phyloP scores from a whole-genome alignment of 345 rosid species.

The Lepidium sativum region DNA sequence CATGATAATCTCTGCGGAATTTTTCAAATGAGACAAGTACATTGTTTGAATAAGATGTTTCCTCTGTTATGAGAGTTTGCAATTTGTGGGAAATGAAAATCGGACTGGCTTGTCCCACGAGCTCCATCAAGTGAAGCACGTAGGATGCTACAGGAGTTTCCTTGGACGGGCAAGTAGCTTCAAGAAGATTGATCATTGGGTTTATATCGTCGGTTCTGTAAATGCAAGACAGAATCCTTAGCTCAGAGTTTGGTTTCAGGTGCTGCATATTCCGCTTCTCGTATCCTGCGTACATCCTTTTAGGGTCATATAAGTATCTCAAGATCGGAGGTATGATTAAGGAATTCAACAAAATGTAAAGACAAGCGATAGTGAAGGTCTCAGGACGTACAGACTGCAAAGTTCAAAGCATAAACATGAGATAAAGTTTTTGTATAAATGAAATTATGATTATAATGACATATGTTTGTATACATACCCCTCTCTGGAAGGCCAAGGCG shows the following conservation, averaged over 20 bases:
- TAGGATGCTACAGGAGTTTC: constrained; percentile 34
- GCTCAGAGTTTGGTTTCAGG: constrained; percentile 24
- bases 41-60: constrained; percentile 29
- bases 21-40: constrained; percentile 29
- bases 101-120: constrained; percentile 40
- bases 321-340: constrained; percentile 35
- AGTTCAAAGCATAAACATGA: constrained; percentile 1
- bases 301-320: constrained; percentile 36
- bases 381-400: constrained; percentile 25
- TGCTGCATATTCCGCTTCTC: constrained; percentile 34
- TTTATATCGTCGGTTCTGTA: constrained; percentile 36
- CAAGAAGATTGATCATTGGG: constrained; percentile 29
- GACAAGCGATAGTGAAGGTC: constrained; percentile 21
- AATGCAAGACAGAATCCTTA: constrained; percentile 40
- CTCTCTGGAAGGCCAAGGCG: constrained; percentile 7
- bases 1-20: constrained; percentile 17
- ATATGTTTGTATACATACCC: constrained; percentile 20
- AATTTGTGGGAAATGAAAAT: constrained; percentile 41
- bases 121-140: constrained; percentile 48
- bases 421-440: neutral
- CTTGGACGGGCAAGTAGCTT: constrained; percentile 19
- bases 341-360: constrained; percentile 11
- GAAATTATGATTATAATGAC: neutral
- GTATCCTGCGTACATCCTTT: constrained; percentile 45
- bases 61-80: constrained; percentile 7